Conservation (phyloP, 805 yeast species). For the Tetrapisispora taiwanensis region DNA sequence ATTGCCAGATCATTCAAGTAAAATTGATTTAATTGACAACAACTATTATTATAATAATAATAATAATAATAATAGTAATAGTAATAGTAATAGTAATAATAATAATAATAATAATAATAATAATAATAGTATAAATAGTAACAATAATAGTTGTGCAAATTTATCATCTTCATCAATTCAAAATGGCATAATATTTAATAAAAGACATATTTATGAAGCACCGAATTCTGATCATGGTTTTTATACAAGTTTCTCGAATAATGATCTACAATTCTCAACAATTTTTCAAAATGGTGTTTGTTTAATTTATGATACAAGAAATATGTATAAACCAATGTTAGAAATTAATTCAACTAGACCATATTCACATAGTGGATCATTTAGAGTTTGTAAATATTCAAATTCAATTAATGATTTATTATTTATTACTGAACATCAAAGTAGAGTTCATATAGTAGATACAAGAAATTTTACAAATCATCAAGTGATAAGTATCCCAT, state of each 20-base stretch:
- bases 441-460: constrained; percentile 78
- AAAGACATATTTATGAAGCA: constrained; percentile 37
- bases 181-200: constrained; percentile 11
- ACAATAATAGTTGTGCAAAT: neutral
- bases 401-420: constrained; percentile 65
- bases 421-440: constrained; percentile 73
- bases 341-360: constrained; percentile 52
- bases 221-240: constrained; percentile 65
- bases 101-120: neutral
- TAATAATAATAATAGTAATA: neutral
- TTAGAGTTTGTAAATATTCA: constrained; percentile 54
- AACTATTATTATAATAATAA: no score
- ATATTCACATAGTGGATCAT: constrained; percentile 48
- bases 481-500: constrained; percentile 64
- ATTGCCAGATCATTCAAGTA: constrained; percentile 16
- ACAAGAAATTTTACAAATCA: constrained; percentile 63
- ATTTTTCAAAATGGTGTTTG: constrained; percentile 83
- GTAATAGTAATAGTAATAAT: neutral
- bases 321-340: constrained; percentile 41
- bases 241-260: constrained; percentile 68
- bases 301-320: constrained; percentile 66
- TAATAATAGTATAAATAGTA: neutral
- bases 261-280: constrained; percentile 63
- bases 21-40: neutral
- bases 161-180: neutral